These are phyloP conservation scores for Pseudogymnoascus sp. DNA, from an alignment of 2,329 filamentous ascomycete genomes.

Conservation along the genomic window DNA sequence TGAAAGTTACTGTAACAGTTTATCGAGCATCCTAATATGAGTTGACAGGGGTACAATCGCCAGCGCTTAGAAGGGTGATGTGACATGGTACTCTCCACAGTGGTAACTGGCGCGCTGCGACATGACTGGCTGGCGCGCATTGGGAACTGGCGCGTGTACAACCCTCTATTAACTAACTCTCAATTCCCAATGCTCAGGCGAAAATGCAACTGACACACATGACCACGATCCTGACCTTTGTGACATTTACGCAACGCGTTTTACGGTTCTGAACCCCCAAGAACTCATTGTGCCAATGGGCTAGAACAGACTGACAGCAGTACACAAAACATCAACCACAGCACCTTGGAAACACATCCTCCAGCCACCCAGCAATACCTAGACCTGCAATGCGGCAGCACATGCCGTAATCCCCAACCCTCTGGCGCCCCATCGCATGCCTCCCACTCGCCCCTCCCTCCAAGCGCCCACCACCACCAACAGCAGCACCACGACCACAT, in stretches of 20 bases:
- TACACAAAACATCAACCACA: not conserved
- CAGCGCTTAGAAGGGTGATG: not conserved
- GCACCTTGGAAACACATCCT: not conserved
- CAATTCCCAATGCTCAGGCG: not conserved
- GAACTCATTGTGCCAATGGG: not conserved
- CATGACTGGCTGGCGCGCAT: not conserved
- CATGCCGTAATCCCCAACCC: constrained; percentile 25
- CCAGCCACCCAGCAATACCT: not conserved
- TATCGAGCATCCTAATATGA: not conserved
- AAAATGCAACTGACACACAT: not conserved
- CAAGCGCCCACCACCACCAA: constrained; percentile 8
- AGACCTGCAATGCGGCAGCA: constrained; percentile 28
- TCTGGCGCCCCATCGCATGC: constrained; percentile 23
- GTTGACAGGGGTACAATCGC: not conserved
- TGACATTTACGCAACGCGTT: not conserved
- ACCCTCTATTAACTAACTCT: not conserved
- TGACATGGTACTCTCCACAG: not conserved
- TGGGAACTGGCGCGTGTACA: not conserved
- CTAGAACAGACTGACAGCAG: not conserved
- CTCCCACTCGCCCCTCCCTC: constrained; percentile 11
- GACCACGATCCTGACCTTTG: not conserved
- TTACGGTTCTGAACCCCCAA: not conserved
- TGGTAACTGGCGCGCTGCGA: not conserved
- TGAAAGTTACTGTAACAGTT: not conserved
- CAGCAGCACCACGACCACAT: constrained; percentile 8